Evolutionary conservation across 2,329 filamentous ascomycete species (phyloP).

Genomic region (Claviceps sorghi): DNA sequence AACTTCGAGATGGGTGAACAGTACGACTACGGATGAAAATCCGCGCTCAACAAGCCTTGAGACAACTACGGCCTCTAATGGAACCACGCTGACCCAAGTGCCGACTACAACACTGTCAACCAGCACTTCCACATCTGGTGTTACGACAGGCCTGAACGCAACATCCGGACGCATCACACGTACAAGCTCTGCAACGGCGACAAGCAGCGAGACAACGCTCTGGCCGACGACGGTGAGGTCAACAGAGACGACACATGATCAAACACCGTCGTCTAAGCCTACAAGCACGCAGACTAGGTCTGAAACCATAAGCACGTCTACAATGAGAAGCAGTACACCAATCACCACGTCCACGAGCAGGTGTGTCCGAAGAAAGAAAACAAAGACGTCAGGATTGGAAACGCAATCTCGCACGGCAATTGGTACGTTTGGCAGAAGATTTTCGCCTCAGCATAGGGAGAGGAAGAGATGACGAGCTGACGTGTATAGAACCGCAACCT

Average conservation of each 20-base stretch:
- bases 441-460: not conserved
- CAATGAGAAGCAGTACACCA: not conserved
- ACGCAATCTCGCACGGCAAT: not conserved
- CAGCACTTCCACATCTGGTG: not conserved
- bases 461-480: not conserved
- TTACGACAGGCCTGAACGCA: not conserved
- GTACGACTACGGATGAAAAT: not conserved
- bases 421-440: not conserved
- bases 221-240: not conserved
- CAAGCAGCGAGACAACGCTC: not conserved
- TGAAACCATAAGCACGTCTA: not conserved
- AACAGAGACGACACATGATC: not conserved
- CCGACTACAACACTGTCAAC: not conserved
- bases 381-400: not conserved
- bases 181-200: not conserved
- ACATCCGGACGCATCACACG: not conserved
- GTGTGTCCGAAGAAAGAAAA: not conserved
- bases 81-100: not conserved
- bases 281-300: not conserved
- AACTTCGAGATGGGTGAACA: constrained; percentile 1
- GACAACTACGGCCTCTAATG: not conserved
- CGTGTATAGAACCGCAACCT: not conserved
- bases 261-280: not conserved
- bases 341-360: not conserved
- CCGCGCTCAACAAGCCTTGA: not conserved